Evolutionary conservation across 169 alveolate genomes (phyloP).

Genomic region (Plasmodium cynomolgi): DNA sequence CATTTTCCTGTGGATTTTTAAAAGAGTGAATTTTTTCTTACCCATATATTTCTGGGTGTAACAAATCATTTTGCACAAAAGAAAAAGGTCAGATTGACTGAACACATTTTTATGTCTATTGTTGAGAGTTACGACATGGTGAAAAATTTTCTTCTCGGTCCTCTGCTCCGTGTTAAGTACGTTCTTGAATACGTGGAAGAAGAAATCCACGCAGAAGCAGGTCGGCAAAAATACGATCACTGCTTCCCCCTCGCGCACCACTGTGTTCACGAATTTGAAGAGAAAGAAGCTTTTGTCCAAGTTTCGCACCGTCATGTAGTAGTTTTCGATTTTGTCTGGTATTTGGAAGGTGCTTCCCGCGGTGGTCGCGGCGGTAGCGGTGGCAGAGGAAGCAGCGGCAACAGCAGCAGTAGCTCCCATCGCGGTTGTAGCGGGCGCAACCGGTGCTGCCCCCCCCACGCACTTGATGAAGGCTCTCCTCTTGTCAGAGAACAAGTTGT

Average conservation of each 20-base stretch:
- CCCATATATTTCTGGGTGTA: conserved; percentile 58
- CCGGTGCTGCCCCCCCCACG: background rate
- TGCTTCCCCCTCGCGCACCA: conserved; percentile 24
- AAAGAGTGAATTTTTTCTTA: conserved; percentile 41
- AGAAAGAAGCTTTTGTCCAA: conserved; percentile 47
- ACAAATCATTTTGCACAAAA: conserved; percentile 30
- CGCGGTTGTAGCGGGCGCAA: background rate
- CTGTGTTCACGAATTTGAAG: conserved; percentile 50
- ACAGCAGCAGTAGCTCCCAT: background rate
- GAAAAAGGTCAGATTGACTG: background rate
- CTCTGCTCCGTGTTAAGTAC: conserved; percentile 10
- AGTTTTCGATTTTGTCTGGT: conserved; percentile 40
- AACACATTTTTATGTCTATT: background rate
- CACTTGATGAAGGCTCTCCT: conserved; percentile 28
- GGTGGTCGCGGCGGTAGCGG: background rate
- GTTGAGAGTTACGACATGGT: background rate
- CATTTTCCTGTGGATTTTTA: conserved; percentile 71
- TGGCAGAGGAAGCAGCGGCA: background rate
- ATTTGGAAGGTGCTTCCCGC: conserved; percentile 17
- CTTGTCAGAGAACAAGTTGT: conserved; percentile 25
- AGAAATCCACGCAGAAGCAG: conserved; percentile 54
- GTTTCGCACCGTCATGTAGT: conserved; percentile 44
- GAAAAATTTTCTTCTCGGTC: background rate
- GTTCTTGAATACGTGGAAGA: conserved; percentile 42
- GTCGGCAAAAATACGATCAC: conserved; percentile 46